phyloP scores from a whole-genome alignment of 192 early-diverging fungal genomes.

The Coemansia umbellata region DNA sequence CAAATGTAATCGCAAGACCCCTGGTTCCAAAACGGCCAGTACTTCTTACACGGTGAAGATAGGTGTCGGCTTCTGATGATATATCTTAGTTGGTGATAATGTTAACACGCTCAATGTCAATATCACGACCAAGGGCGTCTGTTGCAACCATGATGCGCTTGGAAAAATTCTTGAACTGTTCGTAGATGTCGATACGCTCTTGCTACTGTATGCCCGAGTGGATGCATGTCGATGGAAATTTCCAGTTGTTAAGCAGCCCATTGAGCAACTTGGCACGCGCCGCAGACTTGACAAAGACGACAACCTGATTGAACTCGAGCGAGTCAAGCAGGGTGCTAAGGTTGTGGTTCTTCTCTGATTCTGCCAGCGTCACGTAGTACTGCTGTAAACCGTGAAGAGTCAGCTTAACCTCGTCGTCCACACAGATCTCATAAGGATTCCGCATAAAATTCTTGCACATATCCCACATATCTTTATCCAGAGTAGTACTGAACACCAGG shows the following conservation, averaged over 20 bases:
- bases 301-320: slow-evolving; percentile 98
- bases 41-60: slow-evolving; percentile 97
- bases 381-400: slow-evolving; percentile 97
- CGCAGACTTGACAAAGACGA: slow-evolving; percentile 93
- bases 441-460: slow-evolving; percentile 99
- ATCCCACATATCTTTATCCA: slow-evolving; percentile 86
- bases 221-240: slow-evolving; percentile 92
- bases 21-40: slow-evolving; percentile 99
- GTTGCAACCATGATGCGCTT: slow-evolving; percentile 96
- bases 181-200: slow-evolving; percentile 87
- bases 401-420: slow-evolving; percentile 96
- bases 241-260: slow-evolving; percentile 80
- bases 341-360: slow-evolving; percentile 89
- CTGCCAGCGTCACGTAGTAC: slow-evolving; percentile 81
- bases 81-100: slow-evolving; percentile 99
- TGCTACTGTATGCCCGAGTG: slow-evolving; percentile 87
- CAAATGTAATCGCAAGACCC: slow-evolving; percentile 93
- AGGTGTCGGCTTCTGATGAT: slow-evolving; percentile 84
- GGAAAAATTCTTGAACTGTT: slow-evolving; percentile 91
- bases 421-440: slow-evolving; percentile 93
- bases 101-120: slow-evolving; percentile 97
- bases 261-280: slow-evolving; percentile 80
- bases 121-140: slow-evolving; percentile 96
- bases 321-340: slow-evolving; percentile 87
- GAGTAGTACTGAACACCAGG: slow-evolving; percentile 97